These are phyloP conservation scores for Saccharum spontaneum DNA, from an alignment of 176 grass and related monocot species.

Conservation along the genomic window DNA sequence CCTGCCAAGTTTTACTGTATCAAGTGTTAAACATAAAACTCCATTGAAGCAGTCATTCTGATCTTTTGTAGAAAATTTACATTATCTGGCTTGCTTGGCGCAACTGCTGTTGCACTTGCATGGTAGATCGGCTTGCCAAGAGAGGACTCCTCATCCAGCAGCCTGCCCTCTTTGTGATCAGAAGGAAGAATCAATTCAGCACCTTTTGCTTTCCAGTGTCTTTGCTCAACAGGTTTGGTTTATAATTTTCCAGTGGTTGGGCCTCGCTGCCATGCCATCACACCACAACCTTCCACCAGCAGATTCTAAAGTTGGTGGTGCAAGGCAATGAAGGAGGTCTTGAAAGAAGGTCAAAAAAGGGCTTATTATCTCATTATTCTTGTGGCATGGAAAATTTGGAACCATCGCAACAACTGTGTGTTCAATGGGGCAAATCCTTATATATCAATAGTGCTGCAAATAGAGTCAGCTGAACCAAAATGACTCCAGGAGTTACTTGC, in stretches of 20 bases:
- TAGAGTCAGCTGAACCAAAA: too few relatives aligned
- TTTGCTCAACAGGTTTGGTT: background rate
- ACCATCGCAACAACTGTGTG: too few relatives aligned
- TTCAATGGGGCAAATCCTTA: too few relatives aligned
- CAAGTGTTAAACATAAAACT: background rate
- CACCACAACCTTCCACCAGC: too few relatives aligned
- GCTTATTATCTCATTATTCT: background rate
- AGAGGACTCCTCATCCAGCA: background rate
- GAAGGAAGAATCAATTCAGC: background rate
- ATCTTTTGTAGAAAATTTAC: conserved; percentile 13
- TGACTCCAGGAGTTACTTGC: background rate
- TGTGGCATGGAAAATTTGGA: too few relatives aligned
- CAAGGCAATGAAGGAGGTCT: background rate
- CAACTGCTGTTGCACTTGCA: background rate
- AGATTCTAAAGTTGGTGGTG: background rate
- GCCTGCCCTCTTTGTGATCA: background rate
- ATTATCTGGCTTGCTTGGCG: background rate
- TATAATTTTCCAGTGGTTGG: background rate
- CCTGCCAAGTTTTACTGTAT: background rate
- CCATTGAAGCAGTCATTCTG: background rate
- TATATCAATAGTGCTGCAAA: too few relatives aligned
- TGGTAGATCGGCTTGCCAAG: background rate
- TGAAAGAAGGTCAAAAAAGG: background rate
- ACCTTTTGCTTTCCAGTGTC: background rate
- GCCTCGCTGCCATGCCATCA: too few relatives aligned